A percentile compares a stretch with the other conserved stretches of the same genome.
These are phyloP conservation scores for Talaromyces funiculosus DNA, from an alignment of 2,329 filamentous ascomycete genomes.

Conservation along the genomic window DNA sequence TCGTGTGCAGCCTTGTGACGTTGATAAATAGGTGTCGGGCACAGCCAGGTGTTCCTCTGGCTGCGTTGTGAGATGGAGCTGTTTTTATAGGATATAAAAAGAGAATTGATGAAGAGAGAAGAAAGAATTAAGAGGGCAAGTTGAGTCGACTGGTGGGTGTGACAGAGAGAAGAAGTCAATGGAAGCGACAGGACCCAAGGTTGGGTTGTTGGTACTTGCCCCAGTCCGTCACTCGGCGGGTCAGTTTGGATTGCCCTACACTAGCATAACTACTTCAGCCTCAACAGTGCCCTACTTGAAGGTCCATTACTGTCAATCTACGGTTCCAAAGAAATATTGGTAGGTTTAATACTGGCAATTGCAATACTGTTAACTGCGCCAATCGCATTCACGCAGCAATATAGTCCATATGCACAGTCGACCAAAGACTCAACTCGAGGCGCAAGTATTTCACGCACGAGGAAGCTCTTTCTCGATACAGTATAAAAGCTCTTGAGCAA, in stretches of 20 bases:
- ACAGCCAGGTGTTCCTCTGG: neutral
- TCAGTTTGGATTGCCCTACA: neutral
- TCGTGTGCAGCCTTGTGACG: neutral
- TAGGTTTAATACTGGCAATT: neutral
- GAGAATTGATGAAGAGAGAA: neutral
- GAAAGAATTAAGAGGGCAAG: neutral
- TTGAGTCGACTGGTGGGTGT: neutral
- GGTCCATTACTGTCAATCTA: neutral
- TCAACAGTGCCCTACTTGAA: too few relatives aligned
- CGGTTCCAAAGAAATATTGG: too few relatives aligned
- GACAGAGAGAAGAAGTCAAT: constrained; percentile 8
- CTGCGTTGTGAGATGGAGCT: neutral
- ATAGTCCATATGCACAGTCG: neutral
- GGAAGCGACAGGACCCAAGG: constrained; percentile 10
- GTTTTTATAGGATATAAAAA: neutral
- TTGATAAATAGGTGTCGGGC: neutral
- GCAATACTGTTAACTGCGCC: neutral
- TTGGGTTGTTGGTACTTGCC: neutral
- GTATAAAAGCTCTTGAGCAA: neutral
- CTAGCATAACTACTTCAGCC: neutral
- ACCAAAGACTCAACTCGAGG: neutral
- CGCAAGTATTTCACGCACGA: too few relatives aligned
- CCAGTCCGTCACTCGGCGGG: constrained; percentile 1
- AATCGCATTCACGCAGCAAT: neutral
- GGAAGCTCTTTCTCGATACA: too few relatives aligned